A percentile compares a stretch with the other conserved stretches of the same genome.
phyloP scores from a whole-genome alignment of 179 eudicot species.

The Carnegiea gigantea region DNA sequence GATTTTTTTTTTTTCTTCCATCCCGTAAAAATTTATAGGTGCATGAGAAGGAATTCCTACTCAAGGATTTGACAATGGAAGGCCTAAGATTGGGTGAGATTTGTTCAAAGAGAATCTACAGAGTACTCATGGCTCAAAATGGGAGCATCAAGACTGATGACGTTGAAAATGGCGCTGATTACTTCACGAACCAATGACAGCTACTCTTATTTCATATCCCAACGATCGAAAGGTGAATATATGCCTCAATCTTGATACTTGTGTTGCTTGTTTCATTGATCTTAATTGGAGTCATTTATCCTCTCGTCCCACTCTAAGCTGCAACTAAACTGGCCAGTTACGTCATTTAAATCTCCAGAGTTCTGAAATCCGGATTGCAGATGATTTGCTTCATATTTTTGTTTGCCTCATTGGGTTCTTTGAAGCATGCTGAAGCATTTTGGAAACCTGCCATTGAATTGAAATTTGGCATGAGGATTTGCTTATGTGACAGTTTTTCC shows the following conservation, averaged over 20 bases:
- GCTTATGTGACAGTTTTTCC: too few relatives aligned
- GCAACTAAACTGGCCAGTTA: neutral
- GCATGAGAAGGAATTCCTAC: conserved; percentile 82
- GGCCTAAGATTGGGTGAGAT: conserved; percentile 67
- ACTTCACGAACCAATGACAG: conserved; percentile 33
- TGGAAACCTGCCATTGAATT: too few relatives aligned
- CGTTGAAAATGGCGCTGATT: conserved; percentile 78
- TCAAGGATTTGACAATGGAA: conserved; percentile 65
- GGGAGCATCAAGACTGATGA: conserved; percentile 72
- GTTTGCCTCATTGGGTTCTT: too few relatives aligned
- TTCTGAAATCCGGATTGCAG: too few relatives aligned
- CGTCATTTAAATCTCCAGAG: too few relatives aligned
- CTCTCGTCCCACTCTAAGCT: neutral
- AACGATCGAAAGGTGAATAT: conserved; percentile 14
- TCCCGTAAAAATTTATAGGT: conserved; percentile 40
- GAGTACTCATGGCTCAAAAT: conserved; percentile 76
- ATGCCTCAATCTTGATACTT: neutral
- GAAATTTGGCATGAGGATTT: too few relatives aligned
- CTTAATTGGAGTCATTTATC: neutral
- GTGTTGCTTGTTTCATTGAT: neutral
- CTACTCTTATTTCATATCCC: neutral
- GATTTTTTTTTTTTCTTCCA: neutral
- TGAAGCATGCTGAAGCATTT: too few relatives aligned
- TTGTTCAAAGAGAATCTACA: conserved; percentile 94
- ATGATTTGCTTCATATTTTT: too few relatives aligned